Conservation (phyloP, 2,329 filamentous ascomycete genomes). For the Fonsecaea monophora region DNA sequence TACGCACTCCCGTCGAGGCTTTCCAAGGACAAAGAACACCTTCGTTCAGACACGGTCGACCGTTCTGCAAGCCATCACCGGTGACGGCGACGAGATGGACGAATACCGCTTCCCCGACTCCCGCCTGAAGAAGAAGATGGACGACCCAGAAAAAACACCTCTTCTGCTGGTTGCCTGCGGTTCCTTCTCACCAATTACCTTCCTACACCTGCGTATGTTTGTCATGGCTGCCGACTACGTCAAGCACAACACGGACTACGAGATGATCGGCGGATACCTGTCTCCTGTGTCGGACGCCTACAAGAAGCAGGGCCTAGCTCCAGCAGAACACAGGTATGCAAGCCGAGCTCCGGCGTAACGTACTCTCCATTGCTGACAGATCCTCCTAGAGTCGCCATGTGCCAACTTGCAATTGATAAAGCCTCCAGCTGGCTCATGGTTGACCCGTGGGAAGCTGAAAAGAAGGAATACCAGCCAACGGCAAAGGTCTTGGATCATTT, state of each 20-base stretch:
- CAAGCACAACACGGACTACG: slow-evolving; percentile 76
- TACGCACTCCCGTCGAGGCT: slow-evolving; percentile 8
- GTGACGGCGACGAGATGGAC: slow-evolving; percentile 42
- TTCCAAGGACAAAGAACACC: background rate
- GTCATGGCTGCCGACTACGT: slow-evolving; percentile 84
- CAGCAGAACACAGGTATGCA: slow-evolving; percentile 69
- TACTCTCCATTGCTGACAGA: slow-evolving; percentile 19
- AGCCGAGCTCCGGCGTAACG: background rate
- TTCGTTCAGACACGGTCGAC: slow-evolving; percentile 29
- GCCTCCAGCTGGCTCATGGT: slow-evolving; percentile 83
- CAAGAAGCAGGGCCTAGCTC: slow-evolving; percentile 80
- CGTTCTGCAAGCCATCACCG: slow-evolving; percentile 36
- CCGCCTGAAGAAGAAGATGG: slow-evolving; percentile 55
- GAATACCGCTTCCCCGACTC: slow-evolving; percentile 54
- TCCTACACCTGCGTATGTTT: slow-evolving; percentile 84
- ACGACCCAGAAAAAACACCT: slow-evolving; percentile 56
- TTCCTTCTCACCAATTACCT: slow-evolving; percentile 75
- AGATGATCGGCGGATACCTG: slow-evolving; percentile 84
- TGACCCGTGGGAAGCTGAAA: slow-evolving; percentile 86
- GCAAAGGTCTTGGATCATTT: slow-evolving; percentile 91
- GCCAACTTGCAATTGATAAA: slow-evolving; percentile 76
- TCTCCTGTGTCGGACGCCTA: slow-evolving; percentile 78
- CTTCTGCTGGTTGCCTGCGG: slow-evolving; percentile 58
- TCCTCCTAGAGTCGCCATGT: slow-evolving; percentile 74
- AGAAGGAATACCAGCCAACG: slow-evolving; percentile 85